phyloP scores from a whole-genome alignment of 208 protist species.

The Trypanosoma theileri region DNA sequence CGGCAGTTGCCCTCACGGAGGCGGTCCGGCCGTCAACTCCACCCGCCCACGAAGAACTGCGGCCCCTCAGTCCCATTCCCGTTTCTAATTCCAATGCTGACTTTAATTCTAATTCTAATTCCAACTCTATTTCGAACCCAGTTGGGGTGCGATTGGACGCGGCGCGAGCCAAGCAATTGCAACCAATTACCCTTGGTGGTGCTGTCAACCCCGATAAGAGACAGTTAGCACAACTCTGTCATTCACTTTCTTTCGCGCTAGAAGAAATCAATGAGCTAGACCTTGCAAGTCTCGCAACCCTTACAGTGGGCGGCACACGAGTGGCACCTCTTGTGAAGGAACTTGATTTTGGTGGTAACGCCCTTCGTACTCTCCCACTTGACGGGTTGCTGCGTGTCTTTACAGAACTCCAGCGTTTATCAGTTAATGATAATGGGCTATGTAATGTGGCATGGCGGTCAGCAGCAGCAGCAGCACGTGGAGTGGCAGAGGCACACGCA shows the following conservation, averaged over 20 bases:
- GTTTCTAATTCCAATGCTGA: too few species aligned
- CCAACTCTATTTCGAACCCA: too few species aligned
- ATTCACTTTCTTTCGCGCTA: slow-evolving; percentile 53
- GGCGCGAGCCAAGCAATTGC: slow-evolving; percentile 32
- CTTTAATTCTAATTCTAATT: too few species aligned
- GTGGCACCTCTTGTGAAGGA: slow-evolving; percentile 33
- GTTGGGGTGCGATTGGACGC: slow-evolving; percentile 27
- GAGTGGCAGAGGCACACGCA: slow-evolving; percentile 56
- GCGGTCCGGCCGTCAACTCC: too few species aligned
- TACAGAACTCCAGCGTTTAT: slow-evolving; percentile 38
- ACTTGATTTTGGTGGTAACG: slow-evolving; percentile 78
- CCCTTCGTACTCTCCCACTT: slow-evolving; percentile 38
- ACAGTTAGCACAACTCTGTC: slow-evolving; percentile 46
- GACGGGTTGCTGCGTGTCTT: slow-evolving; percentile 52
- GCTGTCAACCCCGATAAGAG: slow-evolving; percentile 30
- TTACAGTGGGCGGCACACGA: slow-evolving; percentile 9
- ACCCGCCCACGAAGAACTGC: too few species aligned
- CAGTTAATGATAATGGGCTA: slow-evolving; percentile 47
- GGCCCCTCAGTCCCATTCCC: too few species aligned
- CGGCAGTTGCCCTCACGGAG: too few species aligned
- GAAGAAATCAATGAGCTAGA: slow-evolving; percentile 55
- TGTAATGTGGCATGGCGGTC: slow-evolving; percentile 3
- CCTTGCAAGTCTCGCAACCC: slow-evolving; percentile 31
- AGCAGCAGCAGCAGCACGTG: slow-evolving; percentile 35
- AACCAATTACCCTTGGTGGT: slow-evolving; percentile 35